Evolutionary conservation across 768 basidiomycete species (phyloP).

Genomic region (Lactifluus rugatus): DNA sequence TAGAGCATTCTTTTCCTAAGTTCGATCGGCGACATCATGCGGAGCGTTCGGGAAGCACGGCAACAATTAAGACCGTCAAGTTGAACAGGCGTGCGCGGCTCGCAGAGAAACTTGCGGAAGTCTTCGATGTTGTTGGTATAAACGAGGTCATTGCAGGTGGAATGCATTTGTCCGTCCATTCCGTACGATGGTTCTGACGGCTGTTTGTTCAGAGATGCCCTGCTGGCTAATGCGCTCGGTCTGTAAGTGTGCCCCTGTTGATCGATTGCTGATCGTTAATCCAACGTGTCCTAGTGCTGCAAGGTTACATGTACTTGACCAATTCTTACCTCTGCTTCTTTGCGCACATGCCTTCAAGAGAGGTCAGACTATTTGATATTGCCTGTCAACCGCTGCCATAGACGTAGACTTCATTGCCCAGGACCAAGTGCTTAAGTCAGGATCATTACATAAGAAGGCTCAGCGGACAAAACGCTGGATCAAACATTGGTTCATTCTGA

Average conservation of each 20-base stretch:
- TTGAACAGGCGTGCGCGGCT: conserved; percentile 58
- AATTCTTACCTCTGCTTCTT: conserved; percentile 94
- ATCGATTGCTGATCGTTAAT: neutral
- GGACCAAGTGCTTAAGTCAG: conserved; percentile 92
- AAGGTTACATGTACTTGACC: conserved; percentile 96
- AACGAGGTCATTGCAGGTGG: conserved; percentile 78
- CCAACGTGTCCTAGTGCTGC: conserved; percentile 52
- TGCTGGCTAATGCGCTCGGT: conserved; percentile 90
- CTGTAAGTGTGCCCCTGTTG: conserved; percentile 47
- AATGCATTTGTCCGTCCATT: neutral
- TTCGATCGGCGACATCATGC: conserved; percentile 9
- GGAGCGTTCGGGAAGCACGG: conserved; percentile 33
- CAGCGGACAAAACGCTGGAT: conserved; percentile 86
- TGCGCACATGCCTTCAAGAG: conserved; percentile 83
- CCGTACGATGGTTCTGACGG: neutral
- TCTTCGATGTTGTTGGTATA: conserved; percentile 75
- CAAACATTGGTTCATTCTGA: conserved; percentile 93
- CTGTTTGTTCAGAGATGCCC: conserved; percentile 58
- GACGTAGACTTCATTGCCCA: conserved; percentile 26
- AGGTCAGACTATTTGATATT: conserved; percentile 39
- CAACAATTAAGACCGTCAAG: conserved; percentile 68
- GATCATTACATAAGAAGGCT: conserved; percentile 78
- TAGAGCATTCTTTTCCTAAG: conserved; percentile 9
- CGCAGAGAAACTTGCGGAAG: conserved; percentile 80
- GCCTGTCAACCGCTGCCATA: neutral